Evolutionary conservation across 257 asterid genomes (phyloP), one percentile per base, ranked within the genome.

Genomic region (Cordia subcordata): DNA sequence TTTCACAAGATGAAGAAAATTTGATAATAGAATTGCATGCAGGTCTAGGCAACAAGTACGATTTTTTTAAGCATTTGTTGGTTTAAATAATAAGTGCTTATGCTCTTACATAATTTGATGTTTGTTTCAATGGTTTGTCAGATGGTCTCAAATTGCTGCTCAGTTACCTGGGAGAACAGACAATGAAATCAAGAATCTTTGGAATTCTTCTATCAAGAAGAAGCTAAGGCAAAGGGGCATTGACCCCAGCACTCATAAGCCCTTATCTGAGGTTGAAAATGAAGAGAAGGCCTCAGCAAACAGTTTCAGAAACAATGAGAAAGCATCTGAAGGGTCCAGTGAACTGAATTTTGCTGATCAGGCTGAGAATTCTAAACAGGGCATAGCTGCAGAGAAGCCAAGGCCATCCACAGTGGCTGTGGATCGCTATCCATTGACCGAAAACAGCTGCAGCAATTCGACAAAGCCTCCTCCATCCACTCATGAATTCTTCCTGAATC

Each of bases 101-200:
- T 27, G 35, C 35, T 27, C 35, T 53, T 38, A 52, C 11, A 40
- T 21, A 14, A 33, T 55, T 40, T 5, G 14, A 10, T 55, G 11
- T 11, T n/a, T 35, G n/a, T 65, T 19, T 52, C 14, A 3, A n/a
- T n/a, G 20, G 2, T 20, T 13, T 22, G 15, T 19, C 49, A 90
- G 97, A 70, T 87, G 98, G 98, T 87, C 98, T 0, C 98, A 91
- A 57, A 91, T 91, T 16, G 95, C 98, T 1, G 86, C 96, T 0
- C 87, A 89, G 22, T 58, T 91, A 63, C 96, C 96, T 0, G 96
- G 98, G 33, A 81, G 98, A 62, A 90, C 98, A 0, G 98, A 90
- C 67, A 90, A 90, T 18, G 98, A 90, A 22, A 90, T 90, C 57
- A 90, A 90, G 85, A 90, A 90, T 53, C 76, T 87, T 0, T 90